Conservation (phyloP, 202 grass and related monocot genomes). For the Thinopyrum obtusiflorum region DNA sequence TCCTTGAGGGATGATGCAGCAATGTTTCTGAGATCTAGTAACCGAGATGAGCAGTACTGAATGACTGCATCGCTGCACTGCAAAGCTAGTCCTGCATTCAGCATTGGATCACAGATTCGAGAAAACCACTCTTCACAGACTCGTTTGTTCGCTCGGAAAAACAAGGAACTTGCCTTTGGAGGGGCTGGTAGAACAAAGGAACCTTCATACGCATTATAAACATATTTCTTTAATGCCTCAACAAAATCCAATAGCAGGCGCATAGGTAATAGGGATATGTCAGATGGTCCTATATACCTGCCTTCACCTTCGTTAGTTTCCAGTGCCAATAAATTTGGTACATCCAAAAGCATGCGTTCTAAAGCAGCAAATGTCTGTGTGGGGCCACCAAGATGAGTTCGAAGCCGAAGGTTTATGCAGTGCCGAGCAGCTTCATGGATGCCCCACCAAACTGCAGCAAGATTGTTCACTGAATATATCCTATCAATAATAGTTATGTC, state of each 20-base stretch:
- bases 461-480: conserved; percentile 86
- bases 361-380: conserved; percentile 97
- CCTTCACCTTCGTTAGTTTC: conserved; percentile 81
- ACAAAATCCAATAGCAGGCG: conserved; percentile 89
- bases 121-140: conserved; percentile 99
- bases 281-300: conserved; percentile 63
- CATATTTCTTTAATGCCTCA: conserved; percentile 92
- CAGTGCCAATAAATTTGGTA: conserved; percentile 61
- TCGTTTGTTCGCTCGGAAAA: conserved; percentile 92
- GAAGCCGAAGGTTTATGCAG: conserved; percentile 86
- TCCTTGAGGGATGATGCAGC: conserved; percentile 66
- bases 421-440: conserved; percentile 91
- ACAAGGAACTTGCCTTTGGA: conserved; percentile 71
- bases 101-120: conserved; percentile 95
- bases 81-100: conserved; percentile 86
- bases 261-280: conserved; percentile 74
- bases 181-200: conserved; percentile 74
- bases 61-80: conserved; percentile 72
- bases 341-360: conserved; percentile 91
- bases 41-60: conserved; percentile 66
- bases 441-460: conserved; percentile 95
- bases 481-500: conserved; percentile 62
- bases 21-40: conserved; percentile 72
- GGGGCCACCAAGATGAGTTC: conserved; percentile 93
- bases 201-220: conserved; percentile 98